These are phyloP conservation scores for Borovskyia barvae DNA, from an alignment of 208 protist genomes.

Conservation along the genomic window DNA sequence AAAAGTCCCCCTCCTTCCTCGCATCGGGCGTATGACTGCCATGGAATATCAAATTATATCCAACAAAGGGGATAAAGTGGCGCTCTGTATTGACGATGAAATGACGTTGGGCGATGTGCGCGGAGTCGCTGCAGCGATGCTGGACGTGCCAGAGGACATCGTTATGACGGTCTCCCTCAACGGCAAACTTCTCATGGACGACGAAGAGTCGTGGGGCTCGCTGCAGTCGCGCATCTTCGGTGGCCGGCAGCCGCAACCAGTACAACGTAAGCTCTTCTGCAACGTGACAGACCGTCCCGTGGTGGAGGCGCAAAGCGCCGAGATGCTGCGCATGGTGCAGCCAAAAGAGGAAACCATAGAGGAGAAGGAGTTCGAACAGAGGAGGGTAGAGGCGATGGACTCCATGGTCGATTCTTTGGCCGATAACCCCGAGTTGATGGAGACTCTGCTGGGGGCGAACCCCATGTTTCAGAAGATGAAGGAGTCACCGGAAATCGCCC, in stretches of 20 bases:
- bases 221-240: conserved; percentile 17
- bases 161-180: conserved; percentile 58
- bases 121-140: conserved; percentile 53
- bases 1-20: neutral
- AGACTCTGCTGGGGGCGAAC: conserved; percentile 45
- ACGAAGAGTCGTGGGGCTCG: conserved; percentile 39
- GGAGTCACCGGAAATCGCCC: conserved; percentile 51
- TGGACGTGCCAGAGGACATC: conserved; percentile 37
- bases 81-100: conserved; percentile 67
- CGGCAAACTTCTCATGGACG: conserved; percentile 49
- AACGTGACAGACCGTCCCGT: conserved; percentile 31
- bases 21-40: neutral
- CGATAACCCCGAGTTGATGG: conserved; percentile 48
- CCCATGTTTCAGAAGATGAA: conserved; percentile 53
- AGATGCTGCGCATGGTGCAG: conserved; percentile 42
- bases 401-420: conserved; percentile 66
- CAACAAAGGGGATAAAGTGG: conserved; percentile 53
- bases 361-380: conserved; percentile 37
- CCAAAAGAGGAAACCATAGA: conserved; percentile 25
- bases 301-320: conserved; percentile 31
- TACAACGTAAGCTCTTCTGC: conserved; percentile 63
- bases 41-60: conserved; percentile 78
- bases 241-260: conserved; percentile 6
- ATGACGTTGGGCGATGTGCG: conserved; percentile 79
- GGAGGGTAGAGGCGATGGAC: conserved; percentile 54